Percentiles rank a stretch among this genome's conserved stretches.
Evolutionary conservation across 352 stramenopile species (phyloP).

Genomic region (Phytopythium aichiense): DNA sequence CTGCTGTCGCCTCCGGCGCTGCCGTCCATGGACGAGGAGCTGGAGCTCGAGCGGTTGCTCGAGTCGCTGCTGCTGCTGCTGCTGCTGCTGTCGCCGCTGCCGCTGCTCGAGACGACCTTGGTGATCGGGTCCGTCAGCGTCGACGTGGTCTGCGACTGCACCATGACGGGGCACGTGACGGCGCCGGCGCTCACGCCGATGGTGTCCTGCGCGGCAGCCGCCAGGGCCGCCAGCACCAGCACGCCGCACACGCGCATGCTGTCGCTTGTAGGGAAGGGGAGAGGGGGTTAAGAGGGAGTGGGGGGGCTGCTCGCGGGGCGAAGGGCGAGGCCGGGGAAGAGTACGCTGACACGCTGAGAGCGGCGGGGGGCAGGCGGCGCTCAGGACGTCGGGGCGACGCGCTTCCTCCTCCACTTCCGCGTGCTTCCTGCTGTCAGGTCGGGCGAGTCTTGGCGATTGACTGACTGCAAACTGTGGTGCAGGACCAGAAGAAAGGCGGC

Average conservation of each 20-base stretch:
- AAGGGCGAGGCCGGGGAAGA: neutral
- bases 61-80: slow-evolving; percentile 12
- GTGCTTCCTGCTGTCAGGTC: neutral
- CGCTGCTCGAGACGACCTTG: slow-evolving; percentile 28
- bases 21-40: slow-evolving; percentile 14
- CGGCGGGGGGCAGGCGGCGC: neutral
- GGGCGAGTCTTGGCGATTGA: slow-evolving; percentile 9
- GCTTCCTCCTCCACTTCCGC: neutral
- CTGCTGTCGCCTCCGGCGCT: slow-evolving; percentile 11
- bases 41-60: slow-evolving; percentile 11
- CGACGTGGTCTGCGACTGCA: slow-evolving; percentile 54
- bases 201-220: slow-evolving; percentile 18
- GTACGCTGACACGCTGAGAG: neutral
- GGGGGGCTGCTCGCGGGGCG: neutral
- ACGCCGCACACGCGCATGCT: slow-evolving; percentile 11
- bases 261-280: neutral
- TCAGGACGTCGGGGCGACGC: neutral
- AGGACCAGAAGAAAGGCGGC: slow-evolving; percentile 8
- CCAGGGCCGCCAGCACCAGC: slow-evolving; percentile 21
- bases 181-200: slow-evolving; percentile 7
- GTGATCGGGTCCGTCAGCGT: slow-evolving; percentile 59
- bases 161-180: slow-evolving; percentile 49
- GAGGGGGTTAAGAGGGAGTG: neutral
- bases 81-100: slow-evolving; percentile 20
- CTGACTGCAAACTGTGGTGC: no score